These are phyloP conservation scores for Macrolepiota fuliginosa DNA, from an alignment of 768 basidiomycete genomes.

Conservation along the genomic window DNA sequence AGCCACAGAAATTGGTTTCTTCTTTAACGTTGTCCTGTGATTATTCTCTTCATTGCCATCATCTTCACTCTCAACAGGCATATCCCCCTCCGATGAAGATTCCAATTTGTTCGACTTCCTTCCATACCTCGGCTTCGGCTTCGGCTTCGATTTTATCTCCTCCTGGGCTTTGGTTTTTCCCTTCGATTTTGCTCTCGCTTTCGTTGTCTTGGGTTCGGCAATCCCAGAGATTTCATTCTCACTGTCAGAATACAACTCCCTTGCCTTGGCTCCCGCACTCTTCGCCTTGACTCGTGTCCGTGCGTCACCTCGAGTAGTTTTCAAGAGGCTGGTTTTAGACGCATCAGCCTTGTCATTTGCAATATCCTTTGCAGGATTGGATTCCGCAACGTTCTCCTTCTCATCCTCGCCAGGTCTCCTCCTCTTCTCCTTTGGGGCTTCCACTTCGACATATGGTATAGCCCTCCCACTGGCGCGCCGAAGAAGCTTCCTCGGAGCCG, in stretches of 20 bases:
- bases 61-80: not conserved
- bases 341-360: not conserved
- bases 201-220: not conserved
- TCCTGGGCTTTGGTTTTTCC: conserved; percentile 10
- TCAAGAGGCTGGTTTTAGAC: conserved; percentile 16
- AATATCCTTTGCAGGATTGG: conserved; percentile 4
- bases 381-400: conserved; percentile 10
- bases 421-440: not conserved
- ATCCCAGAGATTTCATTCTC: conserved; percentile 17
- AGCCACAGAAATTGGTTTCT: not conserved
- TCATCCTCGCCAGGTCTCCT: conserved; percentile 2
- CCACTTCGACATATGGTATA: conserved; percentile 8
- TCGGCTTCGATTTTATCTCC: not conserved
- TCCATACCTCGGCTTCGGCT: conserved; percentile 11
- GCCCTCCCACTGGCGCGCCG: not conserved
- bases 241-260: conserved; percentile 15
- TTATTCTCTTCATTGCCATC: not conserved
- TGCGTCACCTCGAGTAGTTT: conserved; percentile 21
- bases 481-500: not conserved
- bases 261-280: conserved; percentile 11
- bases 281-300: conserved; percentile 25
- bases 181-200: conserved; percentile 5
- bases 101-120: conserved; percentile 5
- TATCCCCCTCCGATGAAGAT: not conserved
- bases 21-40: not conserved